Evolutionary conservation across 176 grass and related monocot species (phyloP).

Genomic region (Coix lacrymajobi): DNA sequence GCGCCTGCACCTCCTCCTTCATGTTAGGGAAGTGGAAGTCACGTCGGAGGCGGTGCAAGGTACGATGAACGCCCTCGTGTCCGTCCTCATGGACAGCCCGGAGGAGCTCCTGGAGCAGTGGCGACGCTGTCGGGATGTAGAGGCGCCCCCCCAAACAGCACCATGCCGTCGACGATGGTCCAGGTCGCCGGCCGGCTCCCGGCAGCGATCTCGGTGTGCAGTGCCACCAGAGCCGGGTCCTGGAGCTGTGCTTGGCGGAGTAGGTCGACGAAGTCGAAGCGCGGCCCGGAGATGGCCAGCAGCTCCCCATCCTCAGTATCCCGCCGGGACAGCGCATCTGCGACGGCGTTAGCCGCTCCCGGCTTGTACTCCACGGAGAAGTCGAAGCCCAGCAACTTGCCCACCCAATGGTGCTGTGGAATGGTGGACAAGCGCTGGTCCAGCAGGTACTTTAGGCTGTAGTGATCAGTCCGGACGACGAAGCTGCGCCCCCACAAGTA

Average conservation of each 20-base stretch:
- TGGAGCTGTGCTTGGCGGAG: neutral
- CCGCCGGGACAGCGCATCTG: neutral
- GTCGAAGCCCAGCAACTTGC: neutral
- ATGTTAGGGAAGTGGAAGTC: too few relatives aligned
- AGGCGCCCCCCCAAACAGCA: neutral
- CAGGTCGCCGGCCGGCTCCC: neutral
- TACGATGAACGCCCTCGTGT: too few relatives aligned
- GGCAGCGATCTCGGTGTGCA: neutral
- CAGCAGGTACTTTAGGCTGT: too few relatives aligned
- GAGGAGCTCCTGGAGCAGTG: neutral
- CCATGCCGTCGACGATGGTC: neutral
- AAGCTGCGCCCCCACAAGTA: neutral
- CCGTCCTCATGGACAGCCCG: neutral
- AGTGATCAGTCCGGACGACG: neutral
- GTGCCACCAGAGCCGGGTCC: neutral
- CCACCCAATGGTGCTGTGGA: neutral
- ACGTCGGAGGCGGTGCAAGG: too few relatives aligned
- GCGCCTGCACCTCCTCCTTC: too few relatives aligned
- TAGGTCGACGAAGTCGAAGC: neutral
- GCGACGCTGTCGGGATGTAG: neutral
- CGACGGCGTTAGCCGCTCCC: neutral
- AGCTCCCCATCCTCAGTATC: too few relatives aligned
- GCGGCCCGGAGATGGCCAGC: neutral
- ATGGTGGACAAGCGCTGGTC: neutral
- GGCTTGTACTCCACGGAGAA: neutral